Evolutionary conservation across 1,284 basidiomycete species (phyloP).

Genomic region (Gomphus sp.): DNA sequence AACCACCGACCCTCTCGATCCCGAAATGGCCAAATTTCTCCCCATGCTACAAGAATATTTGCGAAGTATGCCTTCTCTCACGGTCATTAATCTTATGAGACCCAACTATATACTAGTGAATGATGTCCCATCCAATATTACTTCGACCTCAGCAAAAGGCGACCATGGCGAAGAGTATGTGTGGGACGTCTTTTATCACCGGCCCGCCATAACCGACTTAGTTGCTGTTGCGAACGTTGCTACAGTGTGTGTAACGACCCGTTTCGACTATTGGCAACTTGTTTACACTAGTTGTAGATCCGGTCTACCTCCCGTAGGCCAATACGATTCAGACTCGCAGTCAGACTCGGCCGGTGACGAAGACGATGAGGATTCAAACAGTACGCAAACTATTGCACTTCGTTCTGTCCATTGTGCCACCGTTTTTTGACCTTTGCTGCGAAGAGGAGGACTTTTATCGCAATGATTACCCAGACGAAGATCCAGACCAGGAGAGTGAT

Average conservation of each 20-base stretch:
- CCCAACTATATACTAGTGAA: not conserved
- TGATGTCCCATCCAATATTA: constrained; percentile 11
- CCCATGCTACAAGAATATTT: constrained; percentile 65
- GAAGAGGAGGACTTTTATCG: constrained; percentile 75
- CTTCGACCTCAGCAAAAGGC: not conserved
- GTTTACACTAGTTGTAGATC: constrained; percentile 30
- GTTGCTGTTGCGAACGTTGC: constrained; percentile 47
- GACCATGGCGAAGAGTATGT: constrained; percentile 51
- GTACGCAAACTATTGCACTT: constrained; percentile 26
- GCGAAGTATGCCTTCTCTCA: constrained; percentile 34
- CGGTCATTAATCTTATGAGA: not conserved
- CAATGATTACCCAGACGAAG: constrained; percentile 65
- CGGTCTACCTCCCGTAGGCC: constrained; percentile 45
- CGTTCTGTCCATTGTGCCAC: not conserved
- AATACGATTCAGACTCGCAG: constrained; percentile 43
- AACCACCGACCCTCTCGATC: constrained; percentile 24
- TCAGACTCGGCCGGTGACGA: constrained; percentile 44
- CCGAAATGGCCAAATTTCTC: constrained; percentile 65
- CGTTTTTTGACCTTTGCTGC: not conserved
- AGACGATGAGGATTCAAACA: constrained; percentile 75
- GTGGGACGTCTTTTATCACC: constrained; percentile 71
- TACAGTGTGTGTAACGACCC: constrained; percentile 41
- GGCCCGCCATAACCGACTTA: constrained; percentile 49
- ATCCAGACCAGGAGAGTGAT: constrained; percentile 9
- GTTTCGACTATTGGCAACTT: constrained; percentile 7